phyloP scores from a whole-genome alignment of 257 asterid species.

The Lithospermum erythrorhizon region DNA sequence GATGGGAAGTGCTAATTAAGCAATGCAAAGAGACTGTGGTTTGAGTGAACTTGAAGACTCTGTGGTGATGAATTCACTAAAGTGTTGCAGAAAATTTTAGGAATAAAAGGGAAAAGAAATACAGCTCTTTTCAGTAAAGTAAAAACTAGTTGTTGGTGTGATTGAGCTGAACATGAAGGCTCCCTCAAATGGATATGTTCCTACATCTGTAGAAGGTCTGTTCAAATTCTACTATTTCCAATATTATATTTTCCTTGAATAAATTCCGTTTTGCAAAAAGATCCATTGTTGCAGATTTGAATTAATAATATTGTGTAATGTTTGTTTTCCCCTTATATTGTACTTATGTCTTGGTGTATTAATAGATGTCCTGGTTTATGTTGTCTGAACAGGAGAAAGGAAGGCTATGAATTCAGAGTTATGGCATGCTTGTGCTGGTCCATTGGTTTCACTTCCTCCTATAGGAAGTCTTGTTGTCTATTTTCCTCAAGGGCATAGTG shows the following conservation, averaged over 20 bases:
- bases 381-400: constrained; percentile 42
- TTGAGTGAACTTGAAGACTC: neutral
- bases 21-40: neutral
- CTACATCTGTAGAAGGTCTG: constrained; percentile 80
- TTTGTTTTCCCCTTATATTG: neutral
- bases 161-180: constrained; percentile 46
- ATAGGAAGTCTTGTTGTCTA: constrained; percentile 91
- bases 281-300: neutral
- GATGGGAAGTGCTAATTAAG: neutral
- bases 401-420: constrained; percentile 81
- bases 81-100: neutral
- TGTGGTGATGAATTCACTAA: too few species aligned
- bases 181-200: constrained; percentile 54
- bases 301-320: neutral
- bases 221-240: constrained; percentile 2
- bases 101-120: neutral
- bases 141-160: neutral
- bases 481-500: constrained; percentile 98
- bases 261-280: neutral
- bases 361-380: neutral
- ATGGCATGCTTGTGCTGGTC: constrained; percentile 99
- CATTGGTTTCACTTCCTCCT: constrained; percentile 89
- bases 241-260: neutral
- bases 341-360: neutral
- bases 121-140: neutral